Evolutionary conservation across 2,329 filamentous ascomycete species (phyloP).

Genomic region (Botrytis sinoallii): DNA sequence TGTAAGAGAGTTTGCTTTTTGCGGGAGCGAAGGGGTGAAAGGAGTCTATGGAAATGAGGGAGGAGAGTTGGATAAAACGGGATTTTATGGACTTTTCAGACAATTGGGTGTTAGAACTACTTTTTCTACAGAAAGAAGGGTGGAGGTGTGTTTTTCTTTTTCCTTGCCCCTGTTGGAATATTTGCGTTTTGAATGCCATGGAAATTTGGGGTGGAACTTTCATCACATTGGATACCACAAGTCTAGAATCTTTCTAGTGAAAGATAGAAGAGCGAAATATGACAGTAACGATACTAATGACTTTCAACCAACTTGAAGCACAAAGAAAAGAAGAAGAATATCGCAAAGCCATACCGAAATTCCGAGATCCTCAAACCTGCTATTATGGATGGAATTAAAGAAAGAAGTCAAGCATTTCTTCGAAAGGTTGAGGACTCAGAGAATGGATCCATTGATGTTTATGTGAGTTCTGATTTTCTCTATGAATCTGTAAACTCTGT

Average conservation of each 20-base stretch:
- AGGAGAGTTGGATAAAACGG: conserved; percentile 51
- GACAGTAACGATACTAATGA: background rate
- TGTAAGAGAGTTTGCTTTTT: conserved; percentile 58
- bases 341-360: conserved; percentile 67
- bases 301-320: conserved; percentile 45
- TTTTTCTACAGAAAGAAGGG: conserved; percentile 39
- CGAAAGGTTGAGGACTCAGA: conserved; percentile 48
- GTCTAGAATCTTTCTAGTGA: background rate
- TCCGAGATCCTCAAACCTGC: conserved; percentile 58
- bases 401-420: conserved; percentile 55
- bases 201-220: background rate
- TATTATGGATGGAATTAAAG: conserved; percentile 55
- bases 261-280: background rate
- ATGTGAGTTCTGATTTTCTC: conserved; percentile 43
- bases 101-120: conserved; percentile 45
- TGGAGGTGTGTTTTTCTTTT: conserved; percentile 25
- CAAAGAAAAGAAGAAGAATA: conserved; percentile 57
- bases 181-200: background rate
- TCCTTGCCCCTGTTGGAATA: background rate
- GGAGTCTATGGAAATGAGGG: conserved; percentile 54
- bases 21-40: conserved; percentile 53
- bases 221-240: background rate
- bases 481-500: no score
- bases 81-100: conserved; percentile 60
- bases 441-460: conserved; percentile 54